These are phyloP conservation scores for Dictyophora rubrovolvata DNA, from an alignment of 768 basidiomycete genomes.

Conservation along the genomic window DNA sequence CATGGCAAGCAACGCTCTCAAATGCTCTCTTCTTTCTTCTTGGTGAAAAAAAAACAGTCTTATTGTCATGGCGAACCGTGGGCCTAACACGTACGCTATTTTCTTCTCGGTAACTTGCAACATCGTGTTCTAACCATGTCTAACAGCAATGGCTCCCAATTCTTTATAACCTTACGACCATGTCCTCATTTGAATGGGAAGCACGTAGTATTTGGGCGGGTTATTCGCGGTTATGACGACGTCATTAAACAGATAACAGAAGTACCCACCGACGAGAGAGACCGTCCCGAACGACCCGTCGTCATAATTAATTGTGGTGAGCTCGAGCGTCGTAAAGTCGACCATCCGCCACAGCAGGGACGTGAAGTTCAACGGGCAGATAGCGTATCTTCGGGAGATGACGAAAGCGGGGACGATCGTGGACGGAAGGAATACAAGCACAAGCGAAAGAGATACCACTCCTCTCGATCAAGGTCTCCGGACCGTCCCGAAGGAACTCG, in stretches of 20 bases:
- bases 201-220: constrained; percentile 46
- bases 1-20: neutral
- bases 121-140: neutral
- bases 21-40: neutral
- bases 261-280: constrained; percentile 63
- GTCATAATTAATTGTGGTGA: constrained; percentile 74
- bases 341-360: neutral
- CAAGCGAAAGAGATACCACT: constrained; percentile 19
- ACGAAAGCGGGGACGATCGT: constrained; percentile 14
- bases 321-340: constrained; percentile 51
- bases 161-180: constrained; percentile 72
- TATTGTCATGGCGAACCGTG: constrained; percentile 85
- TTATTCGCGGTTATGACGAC: constrained; percentile 50
- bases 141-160: constrained; percentile 83
- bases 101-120: neutral
- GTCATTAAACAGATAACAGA: constrained; percentile 50
- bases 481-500: constrained; percentile 11
- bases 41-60: constrained; percentile 44
- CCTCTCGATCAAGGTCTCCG: constrained; percentile 17
- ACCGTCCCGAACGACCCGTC: constrained; percentile 59
- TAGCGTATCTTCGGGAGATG: constrained; percentile 8
- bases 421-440: constrained; percentile 18
- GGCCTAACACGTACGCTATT: constrained; percentile 30
- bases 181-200: constrained; percentile 68
- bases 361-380: neutral